These are phyloP conservation scores for Olyra latifolia DNA, from an alignment of 176 grass and related monocot genomes.

Conservation along the genomic window DNA sequence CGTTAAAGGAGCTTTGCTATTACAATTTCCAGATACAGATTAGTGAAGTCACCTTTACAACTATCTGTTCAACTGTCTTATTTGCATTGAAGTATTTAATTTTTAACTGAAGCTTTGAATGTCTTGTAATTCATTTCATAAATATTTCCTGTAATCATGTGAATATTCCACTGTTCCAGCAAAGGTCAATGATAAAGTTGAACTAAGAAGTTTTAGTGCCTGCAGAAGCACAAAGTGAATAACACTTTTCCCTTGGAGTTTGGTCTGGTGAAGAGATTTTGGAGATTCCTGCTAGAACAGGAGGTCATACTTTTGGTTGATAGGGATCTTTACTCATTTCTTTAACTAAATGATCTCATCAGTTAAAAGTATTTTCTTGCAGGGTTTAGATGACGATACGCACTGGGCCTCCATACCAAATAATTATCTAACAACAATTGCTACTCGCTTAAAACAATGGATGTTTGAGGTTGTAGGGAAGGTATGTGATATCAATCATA, in stretches of 20 bases:
- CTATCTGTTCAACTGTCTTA: not conserved
- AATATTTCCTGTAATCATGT: not conserved
- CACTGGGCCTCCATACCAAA: conserved; percentile 82
- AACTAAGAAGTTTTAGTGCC: conserved; percentile 34
- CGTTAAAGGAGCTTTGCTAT: not conserved
- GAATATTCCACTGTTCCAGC: conserved; percentile 1
- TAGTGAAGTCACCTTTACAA: not conserved
- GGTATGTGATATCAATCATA: conserved; percentile 46
- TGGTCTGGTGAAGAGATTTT: conserved; percentile 87
- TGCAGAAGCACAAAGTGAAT: conserved; percentile 73
- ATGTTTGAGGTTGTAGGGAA: conserved; percentile 74
- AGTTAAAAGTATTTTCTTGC: conserved; percentile 24
- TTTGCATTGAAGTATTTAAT: not conserved
- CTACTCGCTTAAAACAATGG: conserved; percentile 70
- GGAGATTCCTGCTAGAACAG: conserved; percentile 75
- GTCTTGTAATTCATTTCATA: not conserved
- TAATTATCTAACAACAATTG: conserved; percentile 60
- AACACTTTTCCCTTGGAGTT: conserved; percentile 78
- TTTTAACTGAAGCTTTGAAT: conserved; percentile 12
- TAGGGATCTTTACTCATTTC: not conserved
- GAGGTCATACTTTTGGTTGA: conserved; percentile 58
- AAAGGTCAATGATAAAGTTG: not conserved
- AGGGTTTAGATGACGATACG: conserved; percentile 77
- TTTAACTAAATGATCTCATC: conserved; percentile 27
- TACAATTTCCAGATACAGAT: not conserved